A percentile compares a stretch with the other conserved stretches of the same genome.
Conservation (phyloP, 768 basidiomycete genomes). For the Pseudohyphozyma bogoriensis region DNA sequence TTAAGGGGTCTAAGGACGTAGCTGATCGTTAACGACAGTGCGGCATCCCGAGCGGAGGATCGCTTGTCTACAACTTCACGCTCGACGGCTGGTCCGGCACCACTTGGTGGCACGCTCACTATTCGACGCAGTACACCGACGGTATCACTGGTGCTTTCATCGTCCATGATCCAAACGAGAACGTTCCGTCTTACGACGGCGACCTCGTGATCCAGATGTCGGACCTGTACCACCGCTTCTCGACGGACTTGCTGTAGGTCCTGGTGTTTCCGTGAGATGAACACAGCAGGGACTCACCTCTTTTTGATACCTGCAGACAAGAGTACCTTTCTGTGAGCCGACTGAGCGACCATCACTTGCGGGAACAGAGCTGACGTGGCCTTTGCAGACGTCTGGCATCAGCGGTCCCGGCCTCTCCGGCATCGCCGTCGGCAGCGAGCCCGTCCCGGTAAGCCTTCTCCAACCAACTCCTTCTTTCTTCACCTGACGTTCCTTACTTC, state of each 20-base stretch:
- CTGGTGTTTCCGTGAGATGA: background rate
- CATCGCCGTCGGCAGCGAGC: constrained; percentile 1
- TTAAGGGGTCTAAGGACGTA: too few species aligned
- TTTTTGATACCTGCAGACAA: too few species aligned
- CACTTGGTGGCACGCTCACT: constrained; percentile 15
- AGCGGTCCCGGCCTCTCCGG: background rate
- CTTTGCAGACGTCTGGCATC: too few species aligned
- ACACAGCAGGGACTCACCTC: too few species aligned
- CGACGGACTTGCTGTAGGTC: background rate
- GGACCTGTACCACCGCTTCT: constrained; percentile 4
- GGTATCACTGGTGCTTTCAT: constrained; percentile 47
- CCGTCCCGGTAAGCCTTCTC: background rate
- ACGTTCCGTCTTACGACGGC: constrained; percentile 28
- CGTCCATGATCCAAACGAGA: constrained; percentile 41
- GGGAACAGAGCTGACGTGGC: too few species aligned
- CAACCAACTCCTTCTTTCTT: background rate
- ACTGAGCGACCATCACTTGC: too few species aligned
- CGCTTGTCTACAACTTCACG: constrained; percentile 43
- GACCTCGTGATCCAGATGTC: constrained; percentile 3
- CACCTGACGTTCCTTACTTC: background rate
- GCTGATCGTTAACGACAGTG: constrained; percentile 40
- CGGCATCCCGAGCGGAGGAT: constrained; percentile 47
- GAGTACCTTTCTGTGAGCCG: too few species aligned
- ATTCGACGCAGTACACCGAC: constrained; percentile 42
- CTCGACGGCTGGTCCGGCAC: constrained; percentile 33